Conservation (phyloP, 2,329 filamentous ascomycete species). For the Beauveria brongniartii region DNA sequence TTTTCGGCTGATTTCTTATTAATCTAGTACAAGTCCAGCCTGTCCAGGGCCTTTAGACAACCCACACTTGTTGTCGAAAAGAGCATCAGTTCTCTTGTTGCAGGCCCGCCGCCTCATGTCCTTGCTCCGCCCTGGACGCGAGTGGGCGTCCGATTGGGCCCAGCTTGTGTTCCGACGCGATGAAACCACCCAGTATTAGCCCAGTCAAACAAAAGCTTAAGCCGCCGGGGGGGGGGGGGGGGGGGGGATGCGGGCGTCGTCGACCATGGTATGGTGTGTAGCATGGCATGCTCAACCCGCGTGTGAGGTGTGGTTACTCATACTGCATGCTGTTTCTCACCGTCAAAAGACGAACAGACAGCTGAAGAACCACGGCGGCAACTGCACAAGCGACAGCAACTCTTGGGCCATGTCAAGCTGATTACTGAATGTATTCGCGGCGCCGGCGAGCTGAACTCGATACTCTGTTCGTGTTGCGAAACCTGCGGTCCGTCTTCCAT, state of each 20-base stretch:
- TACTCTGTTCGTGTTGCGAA: not conserved
- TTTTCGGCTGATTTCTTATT: not conserved
- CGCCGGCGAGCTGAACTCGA: not conserved
- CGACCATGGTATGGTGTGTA: not conserved
- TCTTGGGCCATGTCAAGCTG: not conserved
- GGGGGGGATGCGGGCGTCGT: not conserved
- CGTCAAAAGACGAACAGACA: not conserved
- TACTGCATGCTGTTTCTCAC: not conserved
- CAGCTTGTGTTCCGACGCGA: not conserved
- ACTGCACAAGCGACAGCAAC: not conserved
- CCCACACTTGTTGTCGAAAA: not conserved
- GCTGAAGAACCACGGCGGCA: not conserved
- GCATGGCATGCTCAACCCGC: not conserved
- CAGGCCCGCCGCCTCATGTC: constrained; percentile 4
- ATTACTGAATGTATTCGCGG: not conserved
- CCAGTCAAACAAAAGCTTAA: not conserved
- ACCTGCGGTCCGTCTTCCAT: not conserved
- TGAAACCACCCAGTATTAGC: not conserved
- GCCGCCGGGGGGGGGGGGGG: not conserved
- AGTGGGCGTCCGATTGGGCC: constrained; percentile 1
- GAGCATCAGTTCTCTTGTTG: not conserved
- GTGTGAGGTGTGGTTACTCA: constrained; percentile 1
- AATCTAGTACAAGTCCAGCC: not conserved
- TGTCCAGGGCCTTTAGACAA: not conserved
- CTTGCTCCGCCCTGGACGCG: constrained; percentile 6